A percentile compares a stretch with the other conserved stretches of the same genome.
These are phyloP conservation scores for Hypoxylon lenormandii DNA, from an alignment of 495 filamentous ascomycete genomes.

Conservation along the genomic window DNA sequence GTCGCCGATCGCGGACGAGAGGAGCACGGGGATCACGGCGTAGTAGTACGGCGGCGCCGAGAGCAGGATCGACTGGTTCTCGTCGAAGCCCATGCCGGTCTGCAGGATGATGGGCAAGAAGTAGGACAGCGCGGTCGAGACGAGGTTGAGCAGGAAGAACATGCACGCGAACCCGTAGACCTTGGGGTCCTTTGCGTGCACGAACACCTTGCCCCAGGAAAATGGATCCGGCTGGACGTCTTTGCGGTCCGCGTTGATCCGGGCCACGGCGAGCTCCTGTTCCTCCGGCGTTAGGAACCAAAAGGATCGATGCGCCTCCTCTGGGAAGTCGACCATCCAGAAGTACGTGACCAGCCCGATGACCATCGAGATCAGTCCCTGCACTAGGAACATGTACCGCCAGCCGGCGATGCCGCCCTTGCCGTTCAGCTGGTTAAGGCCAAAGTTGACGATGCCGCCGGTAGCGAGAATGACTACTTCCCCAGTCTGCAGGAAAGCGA, in stretches of 20 bases:
- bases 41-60: conserved; percentile 83
- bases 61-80: conserved; percentile 74
- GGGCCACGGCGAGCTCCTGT: conserved; percentile 65
- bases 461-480: conserved; percentile 76
- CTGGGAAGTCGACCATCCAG: conserved; percentile 86
- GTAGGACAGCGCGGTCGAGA: conserved; percentile 75
- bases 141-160: conserved; percentile 80
- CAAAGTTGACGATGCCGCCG: conserved; percentile 78
- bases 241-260: conserved; percentile 73
- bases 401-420: conserved; percentile 72
- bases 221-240: conserved; percentile 74
- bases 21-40: conserved; percentile 74
- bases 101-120: conserved; percentile 79
- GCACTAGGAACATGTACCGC: conserved; percentile 82
- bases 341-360: conserved; percentile 77
- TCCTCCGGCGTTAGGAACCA: conserved; percentile 72
- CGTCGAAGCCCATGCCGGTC: conserved; percentile 76
- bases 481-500: conserved; percentile 77
- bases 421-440: conserved; percentile 73
- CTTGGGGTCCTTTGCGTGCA: conserved; percentile 74
- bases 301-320: conserved; percentile 71
- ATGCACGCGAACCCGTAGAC: conserved; percentile 77
- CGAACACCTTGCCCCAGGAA: conserved; percentile 67
- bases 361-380: conserved; percentile 71
- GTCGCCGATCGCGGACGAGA: conserved; percentile 77